Conservation (phyloP, 768 basidiomycete species). For the Sutorius australiensis region DNA sequence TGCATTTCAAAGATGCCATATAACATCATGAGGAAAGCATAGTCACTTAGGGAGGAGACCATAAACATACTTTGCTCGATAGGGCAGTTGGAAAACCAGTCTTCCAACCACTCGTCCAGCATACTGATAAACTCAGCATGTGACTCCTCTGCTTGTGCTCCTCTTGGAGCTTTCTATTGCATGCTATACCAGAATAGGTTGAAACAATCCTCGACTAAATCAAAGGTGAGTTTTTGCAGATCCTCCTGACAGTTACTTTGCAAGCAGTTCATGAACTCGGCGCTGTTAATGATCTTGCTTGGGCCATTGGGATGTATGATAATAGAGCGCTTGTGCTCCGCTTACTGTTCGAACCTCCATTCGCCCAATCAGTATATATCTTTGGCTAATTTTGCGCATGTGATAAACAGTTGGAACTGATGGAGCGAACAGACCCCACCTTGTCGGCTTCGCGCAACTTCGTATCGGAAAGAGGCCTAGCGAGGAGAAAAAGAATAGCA, state of each 20-base stretch:
- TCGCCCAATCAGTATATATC: background rate
- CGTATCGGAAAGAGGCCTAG: background rate
- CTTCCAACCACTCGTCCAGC: constrained; percentile 3
- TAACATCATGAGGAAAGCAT: background rate
- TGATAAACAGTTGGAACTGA: background rate
- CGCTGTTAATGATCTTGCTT: background rate
- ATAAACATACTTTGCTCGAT: background rate
- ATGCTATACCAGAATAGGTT: background rate
- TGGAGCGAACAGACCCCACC: background rate
- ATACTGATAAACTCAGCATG: background rate
- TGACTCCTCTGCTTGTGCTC: background rate
- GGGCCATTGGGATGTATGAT: background rate
- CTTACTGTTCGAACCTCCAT: background rate
- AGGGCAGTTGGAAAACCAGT: constrained; percentile 1
- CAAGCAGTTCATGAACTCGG: background rate
- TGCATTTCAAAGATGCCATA: background rate
- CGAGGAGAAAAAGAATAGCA: constrained; percentile 13
- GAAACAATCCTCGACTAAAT: background rate
- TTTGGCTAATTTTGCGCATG: constrained; percentile 1
- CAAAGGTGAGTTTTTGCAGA: background rate
- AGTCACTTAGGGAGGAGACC: too few relatives aligned
- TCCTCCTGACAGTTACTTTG: background rate
- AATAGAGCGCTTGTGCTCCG: background rate
- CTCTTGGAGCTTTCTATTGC: background rate
- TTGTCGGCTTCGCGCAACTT: background rate